Conservation (phyloP, 1,284 basidiomycete genomes). For the Hypsizygus ulmarius region DNA sequence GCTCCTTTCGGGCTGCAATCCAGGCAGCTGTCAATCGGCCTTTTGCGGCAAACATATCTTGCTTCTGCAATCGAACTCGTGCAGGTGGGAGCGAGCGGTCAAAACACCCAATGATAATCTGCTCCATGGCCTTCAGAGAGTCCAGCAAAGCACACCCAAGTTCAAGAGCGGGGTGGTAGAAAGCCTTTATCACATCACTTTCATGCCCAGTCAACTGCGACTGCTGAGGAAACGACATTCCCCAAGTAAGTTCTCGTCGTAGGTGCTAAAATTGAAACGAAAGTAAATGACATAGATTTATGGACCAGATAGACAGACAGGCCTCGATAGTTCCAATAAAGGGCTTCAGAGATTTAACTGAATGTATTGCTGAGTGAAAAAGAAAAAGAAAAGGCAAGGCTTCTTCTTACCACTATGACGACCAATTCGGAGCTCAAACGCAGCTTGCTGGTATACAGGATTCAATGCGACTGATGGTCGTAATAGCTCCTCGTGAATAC, state of each 20-base stretch:
- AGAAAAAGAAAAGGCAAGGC: not conserved
- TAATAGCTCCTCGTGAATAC: constrained; percentile 33
- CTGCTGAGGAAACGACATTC: constrained; percentile 31
- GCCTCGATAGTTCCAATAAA: constrained; percentile 37
- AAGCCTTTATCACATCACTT: constrained; percentile 22
- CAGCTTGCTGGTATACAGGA: constrained; percentile 43
- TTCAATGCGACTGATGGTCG: constrained; percentile 40
- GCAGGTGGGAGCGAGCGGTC: constrained; percentile 23
- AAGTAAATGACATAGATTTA: not conserved
- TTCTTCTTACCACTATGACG: constrained; percentile 39
- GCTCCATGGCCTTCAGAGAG: constrained; percentile 35
- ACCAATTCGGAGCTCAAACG: constrained; percentile 47
- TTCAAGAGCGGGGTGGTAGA: constrained; percentile 31
- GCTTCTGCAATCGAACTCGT: constrained; percentile 26
- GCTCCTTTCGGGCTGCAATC: constrained; percentile 31
- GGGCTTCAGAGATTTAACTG: constrained; percentile 46
- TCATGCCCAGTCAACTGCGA: constrained; percentile 12
- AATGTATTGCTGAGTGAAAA: constrained; percentile 1
- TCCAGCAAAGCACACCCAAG: constrained; percentile 37
- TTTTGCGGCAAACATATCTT: constrained; percentile 27
- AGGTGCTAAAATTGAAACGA: constrained; percentile 35
- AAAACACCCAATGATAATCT: constrained; percentile 35
- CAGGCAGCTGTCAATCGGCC: constrained; percentile 29
- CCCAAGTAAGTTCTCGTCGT: constrained; percentile 47
- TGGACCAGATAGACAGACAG: constrained; percentile 6